Evolutionary conservation across 805 yeast genomes (phyloP), one percentile per base, ranked within the genome.

Genomic region (Kluyveromyces dobzhanskii): DNA sequence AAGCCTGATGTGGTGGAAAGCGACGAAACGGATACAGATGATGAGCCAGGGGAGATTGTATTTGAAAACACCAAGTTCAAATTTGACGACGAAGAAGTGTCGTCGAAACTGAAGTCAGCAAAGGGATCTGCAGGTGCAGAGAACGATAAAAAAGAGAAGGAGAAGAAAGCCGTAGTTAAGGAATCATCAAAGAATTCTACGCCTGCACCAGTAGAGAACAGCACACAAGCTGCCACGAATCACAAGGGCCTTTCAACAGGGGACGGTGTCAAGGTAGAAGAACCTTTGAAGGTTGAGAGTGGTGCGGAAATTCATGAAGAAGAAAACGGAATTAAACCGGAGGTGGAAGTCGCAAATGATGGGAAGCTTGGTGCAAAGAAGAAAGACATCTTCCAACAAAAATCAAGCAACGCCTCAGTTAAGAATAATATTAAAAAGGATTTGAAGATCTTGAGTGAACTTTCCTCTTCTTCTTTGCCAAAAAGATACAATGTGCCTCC

Each of bases 401-500:
- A 57, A 42, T 42, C 49, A 5, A 48, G 61, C 11, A 37, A 49
- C 4, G 47, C 47, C 35, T 58, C 63, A 3, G 58, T 54, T 32
- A 51, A 55, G 38, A 55, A 59, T 32, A 56, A 54, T 38, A 46
- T 58, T 19, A 59, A 54, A 35, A 59, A 56, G 35, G 64, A 57
- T 41, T 34, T 56, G 25, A 40, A 52, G 31, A 47, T 56, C 12
- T 49, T 59, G 32, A 56, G 46, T 35, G 59, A 51, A 36, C 52
- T 51, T 14, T 49, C 57, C 14, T 47, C 61, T 2, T 41, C 50
- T 12, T 52, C 62, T 3, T 78, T 80, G 58, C 88, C 92, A 2
- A 71, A 60, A 40, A 63, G 83, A 48, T 82, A 82, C 57, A 59
- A 60, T 11, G 66, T 62, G 33, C 83, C 83, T 3, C 95, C 95